These are phyloP conservation scores for Suillus plorans DNA, from an alignment of 768 basidiomycete species.

Conservation along the genomic window DNA sequence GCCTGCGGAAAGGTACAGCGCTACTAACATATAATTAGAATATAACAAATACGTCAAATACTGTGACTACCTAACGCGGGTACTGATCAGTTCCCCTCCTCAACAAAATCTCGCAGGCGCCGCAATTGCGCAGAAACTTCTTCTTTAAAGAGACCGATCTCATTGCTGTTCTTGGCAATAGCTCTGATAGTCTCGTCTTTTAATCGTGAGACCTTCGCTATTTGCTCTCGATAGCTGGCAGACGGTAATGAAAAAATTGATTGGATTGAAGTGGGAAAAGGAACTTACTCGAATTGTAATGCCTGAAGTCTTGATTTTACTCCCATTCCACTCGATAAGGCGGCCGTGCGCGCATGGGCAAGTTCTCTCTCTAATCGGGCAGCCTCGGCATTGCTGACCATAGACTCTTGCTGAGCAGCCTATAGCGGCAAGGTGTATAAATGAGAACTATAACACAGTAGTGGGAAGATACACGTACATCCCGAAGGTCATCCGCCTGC, in stretches of 20 bases:
- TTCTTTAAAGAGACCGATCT: constrained; percentile 79
- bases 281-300: constrained; percentile 69
- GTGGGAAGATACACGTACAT: constrained; percentile 47
- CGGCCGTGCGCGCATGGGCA: constrained; percentile 71
- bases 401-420: constrained; percentile 77
- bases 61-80: background rate
- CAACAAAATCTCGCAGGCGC: constrained; percentile 68
- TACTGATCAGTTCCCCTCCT: constrained; percentile 37
- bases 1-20: background rate
- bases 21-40: background rate
- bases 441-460: background rate
- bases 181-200: constrained; percentile 80
- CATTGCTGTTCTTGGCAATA: constrained; percentile 82
- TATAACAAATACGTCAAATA: background rate
- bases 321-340: constrained; percentile 78
- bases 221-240: constrained; percentile 72
- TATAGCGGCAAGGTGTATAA: constrained; percentile 26
- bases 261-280: background rate
- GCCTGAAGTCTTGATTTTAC: constrained; percentile 77
- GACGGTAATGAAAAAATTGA: constrained; percentile 7
- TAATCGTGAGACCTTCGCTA: constrained; percentile 70
- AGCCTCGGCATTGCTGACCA: constrained; percentile 65
- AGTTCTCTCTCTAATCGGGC: constrained; percentile 68
- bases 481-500: constrained; percentile 79
- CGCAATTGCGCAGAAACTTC: constrained; percentile 71